These are phyloP conservation scores for Pachyrhizus erosus DNA, from an alignment of 306 rosid species.

Conservation along the genomic window DNA sequence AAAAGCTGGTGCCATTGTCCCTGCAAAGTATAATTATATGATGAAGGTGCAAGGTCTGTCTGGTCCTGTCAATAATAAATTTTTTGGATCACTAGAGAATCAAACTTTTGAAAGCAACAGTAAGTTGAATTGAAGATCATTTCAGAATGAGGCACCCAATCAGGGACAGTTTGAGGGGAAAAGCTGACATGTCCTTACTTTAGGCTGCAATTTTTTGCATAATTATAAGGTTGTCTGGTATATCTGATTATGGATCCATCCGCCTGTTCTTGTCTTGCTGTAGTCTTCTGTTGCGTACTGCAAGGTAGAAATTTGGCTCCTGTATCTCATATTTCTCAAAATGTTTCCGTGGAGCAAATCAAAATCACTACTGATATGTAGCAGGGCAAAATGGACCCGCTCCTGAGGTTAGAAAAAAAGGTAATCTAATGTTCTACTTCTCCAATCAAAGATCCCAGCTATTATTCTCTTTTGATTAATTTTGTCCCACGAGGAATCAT, in stretches of 20 bases:
- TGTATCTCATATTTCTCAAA: not conserved
- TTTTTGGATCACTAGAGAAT: constrained; percentile 3
- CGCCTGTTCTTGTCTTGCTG: constrained; percentile 5
- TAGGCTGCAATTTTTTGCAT: constrained; percentile 15
- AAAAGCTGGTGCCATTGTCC: constrained; percentile 70
- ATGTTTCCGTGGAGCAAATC: constrained; percentile 29
- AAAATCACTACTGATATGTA: constrained; percentile 8
- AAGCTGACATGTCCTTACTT: constrained; percentile 24
- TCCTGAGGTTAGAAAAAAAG: constrained; percentile 35
- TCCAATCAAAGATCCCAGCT: constrained; percentile 36
- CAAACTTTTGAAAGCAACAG: constrained; percentile 28
- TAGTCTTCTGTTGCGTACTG: constrained; percentile 14
- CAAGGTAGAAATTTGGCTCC: constrained; percentile 19
- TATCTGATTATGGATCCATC: constrained; percentile 42
- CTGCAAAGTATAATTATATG: constrained; percentile 66
- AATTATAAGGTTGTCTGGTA: constrained; percentile 37
- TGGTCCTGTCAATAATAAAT: constrained; percentile 28
- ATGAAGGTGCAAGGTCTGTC: constrained; percentile 84
- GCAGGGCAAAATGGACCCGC: constrained; percentile 22
- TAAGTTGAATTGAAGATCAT: constrained; percentile 15
- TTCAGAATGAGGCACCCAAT: constrained; percentile 18
- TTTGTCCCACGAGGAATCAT: constrained; percentile 12
- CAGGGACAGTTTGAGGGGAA: not conserved
- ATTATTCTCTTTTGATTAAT: constrained; percentile 22
- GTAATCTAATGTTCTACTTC: constrained; percentile 15